Percentiles rank a stretch among this genome's conserved stretches.
These are phyloP conservation scores for Umbelopsis ramanniana DNA, from an alignment of 192 early-diverging fungal species.

Conservation along the genomic window DNA sequence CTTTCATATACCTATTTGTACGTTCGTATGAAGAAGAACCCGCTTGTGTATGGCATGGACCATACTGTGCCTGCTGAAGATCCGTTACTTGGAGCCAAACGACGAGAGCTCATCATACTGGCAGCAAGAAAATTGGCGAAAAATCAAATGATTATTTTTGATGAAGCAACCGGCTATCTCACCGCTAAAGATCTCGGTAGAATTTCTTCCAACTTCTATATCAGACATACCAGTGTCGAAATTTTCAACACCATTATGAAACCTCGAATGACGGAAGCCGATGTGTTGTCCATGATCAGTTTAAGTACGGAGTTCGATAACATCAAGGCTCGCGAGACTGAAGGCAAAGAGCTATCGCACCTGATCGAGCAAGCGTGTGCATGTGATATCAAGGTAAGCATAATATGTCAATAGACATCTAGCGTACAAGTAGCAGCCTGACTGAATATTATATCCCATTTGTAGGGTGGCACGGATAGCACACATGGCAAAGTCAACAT, in stretches of 20 bases:
- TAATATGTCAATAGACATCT: neutral
- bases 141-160: conserved; percentile 93
- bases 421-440: neutral
- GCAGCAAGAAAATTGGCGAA: conserved; percentile 90
- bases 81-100: conserved; percentile 79
- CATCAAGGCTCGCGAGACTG: conserved; percentile 90
- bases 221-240: conserved; percentile 89
- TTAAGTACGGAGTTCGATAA: conserved; percentile 93
- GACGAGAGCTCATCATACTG: conserved; percentile 88
- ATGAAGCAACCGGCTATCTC: conserved; percentile 88
- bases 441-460: neutral
- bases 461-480: conserved; percentile 13
- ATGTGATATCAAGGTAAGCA: conserved; percentile 81
- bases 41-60: conserved; percentile 80
- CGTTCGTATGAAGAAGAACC: conserved; percentile 95
- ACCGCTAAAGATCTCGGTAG: conserved; percentile 91
- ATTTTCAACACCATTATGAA: conserved; percentile 94
- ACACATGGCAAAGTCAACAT: conserved; percentile 88
- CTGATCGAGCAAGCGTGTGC: conserved; percentile 73
- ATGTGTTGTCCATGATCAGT: conserved; percentile 88
- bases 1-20: conserved; percentile 95
- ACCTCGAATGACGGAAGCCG: conserved; percentile 93
- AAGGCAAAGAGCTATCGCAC: conserved; percentile 77
- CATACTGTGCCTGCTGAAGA: conserved; percentile 77
- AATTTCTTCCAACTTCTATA: conserved; percentile 97